Base-by-base conservation (phyloP, 257 asterid genomes). In the Jacaranda mimosifolia region DNA sequence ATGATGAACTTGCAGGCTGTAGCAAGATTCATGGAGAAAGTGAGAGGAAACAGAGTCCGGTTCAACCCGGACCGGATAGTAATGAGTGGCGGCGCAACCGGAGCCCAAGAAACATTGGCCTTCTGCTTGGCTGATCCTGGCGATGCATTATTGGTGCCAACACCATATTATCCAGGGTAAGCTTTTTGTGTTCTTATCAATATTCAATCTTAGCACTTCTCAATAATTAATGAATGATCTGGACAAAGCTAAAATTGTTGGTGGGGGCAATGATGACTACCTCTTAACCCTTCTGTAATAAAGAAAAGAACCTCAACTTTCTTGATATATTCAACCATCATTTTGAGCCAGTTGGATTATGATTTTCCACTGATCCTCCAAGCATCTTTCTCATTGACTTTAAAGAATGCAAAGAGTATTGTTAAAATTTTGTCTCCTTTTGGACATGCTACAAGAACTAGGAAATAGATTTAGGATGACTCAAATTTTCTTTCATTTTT, bases 151-250 rank as follows among this genome's bases (percentile, higher is more conserved):
- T 69, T 94, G 81, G 96, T 94, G 5, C 98, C 98, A 1, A 85
- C 97, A 8, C 98, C 97, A 19, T 94, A 94, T 69, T 94, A 94
- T 89, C 97, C 98, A 7, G 98, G 85, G 98, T 91, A 85, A 86
- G 81, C 1, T 14, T 9, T 62, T 13, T 1, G 26, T 0, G 1
- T 2, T 13, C 11, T 7, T 6, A 26, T 26, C 32, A 26, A 26
- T 26, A 26, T 26, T 26, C 32, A 26, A 26, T 26, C 32, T 26
- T 26, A 26, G 32, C 1, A 42, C 46, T 5, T 5, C 9, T 7
- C 9, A 42, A 1, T 42, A 3, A 42, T 42, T 42, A 5, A 42
- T 42, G 9, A 42, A 5, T 42, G 46, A 42, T 42, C 9, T 42
- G 8, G 46, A 42, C 9, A 26, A 26, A 26, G 32, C 32, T 26